Conservation (phyloP, 805 yeast genomes). For the Yamadazyma laniorum region DNA sequence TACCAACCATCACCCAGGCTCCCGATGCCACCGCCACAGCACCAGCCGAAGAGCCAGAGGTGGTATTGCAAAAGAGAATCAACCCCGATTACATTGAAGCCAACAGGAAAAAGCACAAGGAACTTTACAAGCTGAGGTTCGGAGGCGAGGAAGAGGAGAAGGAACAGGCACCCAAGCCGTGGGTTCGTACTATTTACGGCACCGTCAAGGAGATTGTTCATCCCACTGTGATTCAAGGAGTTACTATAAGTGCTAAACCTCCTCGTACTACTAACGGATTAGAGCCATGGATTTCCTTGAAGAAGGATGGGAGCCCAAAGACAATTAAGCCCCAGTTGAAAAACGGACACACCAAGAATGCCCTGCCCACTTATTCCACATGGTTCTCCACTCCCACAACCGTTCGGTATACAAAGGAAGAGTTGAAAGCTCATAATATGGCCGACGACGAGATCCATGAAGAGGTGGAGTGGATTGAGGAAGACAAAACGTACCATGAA, state of each 20-base stretch:
- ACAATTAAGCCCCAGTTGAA: slow-evolving; percentile 76
- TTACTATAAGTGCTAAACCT: slow-evolving; percentile 65
- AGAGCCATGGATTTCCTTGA: slow-evolving; percentile 77
- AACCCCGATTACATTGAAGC: slow-evolving; percentile 13
- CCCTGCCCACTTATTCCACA: slow-evolving; percentile 70
- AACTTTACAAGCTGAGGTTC: slow-evolving; percentile 3
- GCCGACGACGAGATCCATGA: slow-evolving; percentile 54
- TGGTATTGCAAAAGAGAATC: slow-evolving; percentile 10
- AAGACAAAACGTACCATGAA: slow-evolving; percentile 68
- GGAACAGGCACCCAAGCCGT: slow-evolving; percentile 47
- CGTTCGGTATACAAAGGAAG: slow-evolving; percentile 52
- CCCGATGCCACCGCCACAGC: slow-evolving; percentile 8
- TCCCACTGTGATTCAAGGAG: slow-evolving; percentile 63
- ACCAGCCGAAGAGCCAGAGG: neutral
- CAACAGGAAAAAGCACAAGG: slow-evolving; percentile 9
- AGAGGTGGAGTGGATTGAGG: slow-evolving; percentile 57
- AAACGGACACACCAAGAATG: slow-evolving; percentile 65
- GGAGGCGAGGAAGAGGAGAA: slow-evolving; percentile 14
- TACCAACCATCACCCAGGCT: neutral
- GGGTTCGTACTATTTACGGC: slow-evolving; percentile 71
- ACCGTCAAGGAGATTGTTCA: slow-evolving; percentile 55
- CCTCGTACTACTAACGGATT: slow-evolving; percentile 68
- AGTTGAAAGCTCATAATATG: slow-evolving; percentile 73
- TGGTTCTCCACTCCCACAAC: slow-evolving; percentile 74
- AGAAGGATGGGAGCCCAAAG: slow-evolving; percentile 75